Conservation (phyloP, 352 stramenopile genomes). For the Saprolegnia diclina region DNA sequence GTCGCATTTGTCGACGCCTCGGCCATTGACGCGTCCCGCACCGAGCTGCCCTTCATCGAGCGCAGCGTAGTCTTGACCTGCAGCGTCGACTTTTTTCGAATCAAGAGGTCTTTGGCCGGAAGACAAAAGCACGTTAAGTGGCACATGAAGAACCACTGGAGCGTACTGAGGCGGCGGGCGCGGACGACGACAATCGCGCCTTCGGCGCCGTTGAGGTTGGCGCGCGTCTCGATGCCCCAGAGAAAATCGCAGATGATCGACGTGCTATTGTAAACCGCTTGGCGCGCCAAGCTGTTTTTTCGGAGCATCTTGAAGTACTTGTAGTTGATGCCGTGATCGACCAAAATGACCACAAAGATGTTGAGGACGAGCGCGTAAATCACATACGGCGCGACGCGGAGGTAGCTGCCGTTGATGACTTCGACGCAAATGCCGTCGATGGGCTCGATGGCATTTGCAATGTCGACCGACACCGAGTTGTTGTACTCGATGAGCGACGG, state of each 20-base stretch:
- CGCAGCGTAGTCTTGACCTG: background rate
- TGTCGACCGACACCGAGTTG: background rate
- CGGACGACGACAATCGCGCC: background rate
- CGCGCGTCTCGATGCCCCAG: no score
- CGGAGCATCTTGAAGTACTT: background rate
- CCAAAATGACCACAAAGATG: background rate
- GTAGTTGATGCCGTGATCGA: constrained; percentile 7
- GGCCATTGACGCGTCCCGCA: background rate
- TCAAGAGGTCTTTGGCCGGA: background rate
- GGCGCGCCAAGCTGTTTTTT: constrained; percentile 12
- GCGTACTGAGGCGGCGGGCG: constrained; percentile 5
- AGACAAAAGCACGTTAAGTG: constrained; percentile 11
- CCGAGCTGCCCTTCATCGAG: background rate
- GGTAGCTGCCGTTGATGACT: background rate
- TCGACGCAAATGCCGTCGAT: background rate
- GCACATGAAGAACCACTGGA: constrained; percentile 15
- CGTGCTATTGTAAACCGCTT: constrained; percentile 16
- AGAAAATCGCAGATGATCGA: constrained; percentile 10
- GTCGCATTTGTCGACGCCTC: no score
- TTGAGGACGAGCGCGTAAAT: background rate
- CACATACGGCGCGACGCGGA: background rate
- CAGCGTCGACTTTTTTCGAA: background rate
- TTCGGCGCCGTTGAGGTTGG: background rate
- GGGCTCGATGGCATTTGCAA: background rate
- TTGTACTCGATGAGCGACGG: constrained; percentile 19